Percentiles rank a stretch among this genome's conserved stretches.
Evolutionary conservation across 192 early-diverging fungal genomes (phyloP).

Genomic region (Backusella circina): DNA sequence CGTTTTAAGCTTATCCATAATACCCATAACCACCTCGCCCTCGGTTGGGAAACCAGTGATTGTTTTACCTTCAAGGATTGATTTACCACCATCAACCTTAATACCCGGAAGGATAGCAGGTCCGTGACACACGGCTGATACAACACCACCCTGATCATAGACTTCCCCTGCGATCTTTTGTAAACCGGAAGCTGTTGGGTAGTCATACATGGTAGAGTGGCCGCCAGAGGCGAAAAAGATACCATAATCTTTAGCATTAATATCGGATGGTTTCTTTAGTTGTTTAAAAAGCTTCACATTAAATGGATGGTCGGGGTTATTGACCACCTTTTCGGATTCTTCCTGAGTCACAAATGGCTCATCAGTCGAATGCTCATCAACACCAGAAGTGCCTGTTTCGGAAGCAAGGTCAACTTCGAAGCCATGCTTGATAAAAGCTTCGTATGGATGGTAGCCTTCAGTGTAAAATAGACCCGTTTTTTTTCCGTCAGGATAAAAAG

Average conservation of each 20-base stretch:
- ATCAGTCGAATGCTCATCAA: slow-evolving; percentile 48
- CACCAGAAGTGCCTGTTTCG: slow-evolving; percentile 47
- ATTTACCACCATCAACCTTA: slow-evolving; percentile 53
- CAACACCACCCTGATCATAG: slow-evolving; percentile 49
- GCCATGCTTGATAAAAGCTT: slow-evolving; percentile 37
- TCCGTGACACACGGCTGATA: slow-evolving; percentile 61
- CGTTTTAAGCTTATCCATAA: slow-evolving; percentile 38
- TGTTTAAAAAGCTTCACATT: slow-evolving; percentile 34
- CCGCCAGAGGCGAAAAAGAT: slow-evolving; percentile 54
- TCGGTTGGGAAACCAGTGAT: slow-evolving; percentile 73
- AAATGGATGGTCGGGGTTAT: slow-evolving; percentile 39
- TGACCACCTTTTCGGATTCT: slow-evolving; percentile 32
- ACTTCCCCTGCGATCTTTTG: slow-evolving; percentile 49
- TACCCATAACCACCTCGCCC: slow-evolving; percentile 54
- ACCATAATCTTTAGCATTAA: slow-evolving; percentile 45
- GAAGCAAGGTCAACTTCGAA: slow-evolving; percentile 52
- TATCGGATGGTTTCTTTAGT: slow-evolving; percentile 43
- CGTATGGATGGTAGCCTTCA: slow-evolving; percentile 52
- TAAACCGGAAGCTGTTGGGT: slow-evolving; percentile 41
- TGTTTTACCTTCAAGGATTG: slow-evolving; percentile 55
- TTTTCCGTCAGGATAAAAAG: slow-evolving; percentile 50
- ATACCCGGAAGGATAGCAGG: slow-evolving; percentile 64
- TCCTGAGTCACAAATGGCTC: slow-evolving; percentile 39
- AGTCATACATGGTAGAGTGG: slow-evolving; percentile 51
- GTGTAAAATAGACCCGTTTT: slow-evolving; percentile 52